phyloP scores from a whole-genome alignment of 1,139 yeast species.

The Blastobotrys capitulatus region DNA sequence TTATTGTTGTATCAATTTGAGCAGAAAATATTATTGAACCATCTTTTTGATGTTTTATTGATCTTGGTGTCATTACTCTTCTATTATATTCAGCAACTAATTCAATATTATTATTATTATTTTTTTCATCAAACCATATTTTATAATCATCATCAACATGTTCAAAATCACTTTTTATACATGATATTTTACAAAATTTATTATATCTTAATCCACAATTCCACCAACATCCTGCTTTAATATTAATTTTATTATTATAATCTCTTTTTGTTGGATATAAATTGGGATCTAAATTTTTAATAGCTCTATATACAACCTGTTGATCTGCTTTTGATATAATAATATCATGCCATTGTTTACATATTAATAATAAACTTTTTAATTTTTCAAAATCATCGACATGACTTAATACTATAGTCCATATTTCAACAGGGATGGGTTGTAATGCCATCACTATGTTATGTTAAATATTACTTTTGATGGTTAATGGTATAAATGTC shows the following conservation, averaged over 20 bases:
- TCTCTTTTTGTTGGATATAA: background rate
- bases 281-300: background rate
- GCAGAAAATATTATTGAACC: constrained; percentile 2
- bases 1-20: constrained; percentile 1
- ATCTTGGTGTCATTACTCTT: background rate
- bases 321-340: background rate
- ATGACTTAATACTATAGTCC: background rate
- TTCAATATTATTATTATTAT: background rate
- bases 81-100: constrained; percentile 6
- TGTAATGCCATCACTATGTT: no score
- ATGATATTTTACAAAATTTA: background rate
- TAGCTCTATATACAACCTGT: background rate
- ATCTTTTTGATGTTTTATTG: background rate
- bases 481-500: no score
- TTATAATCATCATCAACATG: background rate
- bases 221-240: constrained; percentile 2
- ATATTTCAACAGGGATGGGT: constrained; percentile 2
- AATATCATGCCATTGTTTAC: constrained; percentile 1
- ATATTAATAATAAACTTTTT: background rate
- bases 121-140: background rate
- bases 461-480: no score
- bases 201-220: constrained; percentile 3
- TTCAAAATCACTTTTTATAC: background rate
- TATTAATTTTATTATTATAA: background rate
- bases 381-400: constrained; percentile 1